Evolutionary conservation across 1,139 yeast genomes (phyloP), one percentile per base, ranked within the genome.

Genomic region (Debaryomyces psychrophilus): DNA sequence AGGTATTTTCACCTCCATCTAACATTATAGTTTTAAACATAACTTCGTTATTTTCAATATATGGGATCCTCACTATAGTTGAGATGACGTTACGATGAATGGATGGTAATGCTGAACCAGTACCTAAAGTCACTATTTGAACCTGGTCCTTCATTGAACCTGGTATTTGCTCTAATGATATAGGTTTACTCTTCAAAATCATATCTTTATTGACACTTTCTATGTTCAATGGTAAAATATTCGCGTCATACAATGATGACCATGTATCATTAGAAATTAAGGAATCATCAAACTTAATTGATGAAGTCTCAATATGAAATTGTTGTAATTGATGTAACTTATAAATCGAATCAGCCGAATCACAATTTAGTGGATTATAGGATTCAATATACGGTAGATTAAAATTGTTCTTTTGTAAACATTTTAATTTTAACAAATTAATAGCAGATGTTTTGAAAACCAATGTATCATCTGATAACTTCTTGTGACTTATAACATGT

Each of bases 1-100:
- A 59, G 0, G 98, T 90, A 48, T 90, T 92, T 62, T 95, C 99
- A 17, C 99, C 99, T 14, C 95, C 96, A 68, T 95, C 99, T 41
- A 95, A 68, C 22, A 95, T 58, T 1, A 83, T 60, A 2, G 82
- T 68, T 50, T 79, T 68, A 55, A 67, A 78, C 1, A 57, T 56
- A 5, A 69, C 46, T 1, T 54, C 45, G 9, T 62, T 50, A 1
- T 39, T 47, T 3, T 56, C 54, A 1, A 52, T 44, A 48, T 64
- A 75, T 1, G 96, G 96, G 1, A 90, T 59, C 53, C 96, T 77
- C 3, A 90, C 73, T 23, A 90, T 62, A 22, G 88, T 87, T 1
- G 95, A 86, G 22, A 88, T 77, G 0, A 93, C 98, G 60, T 95
- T 95, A 54, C 99, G 76, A 56, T 83, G 81, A 48, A 83, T 79